Percentiles rank a stretch among this genome's conserved stretches.
phyloP scores from a whole-genome alignment of 2,329 filamentous ascomycete genomes.

The Aureobasidium pullulans region DNA sequence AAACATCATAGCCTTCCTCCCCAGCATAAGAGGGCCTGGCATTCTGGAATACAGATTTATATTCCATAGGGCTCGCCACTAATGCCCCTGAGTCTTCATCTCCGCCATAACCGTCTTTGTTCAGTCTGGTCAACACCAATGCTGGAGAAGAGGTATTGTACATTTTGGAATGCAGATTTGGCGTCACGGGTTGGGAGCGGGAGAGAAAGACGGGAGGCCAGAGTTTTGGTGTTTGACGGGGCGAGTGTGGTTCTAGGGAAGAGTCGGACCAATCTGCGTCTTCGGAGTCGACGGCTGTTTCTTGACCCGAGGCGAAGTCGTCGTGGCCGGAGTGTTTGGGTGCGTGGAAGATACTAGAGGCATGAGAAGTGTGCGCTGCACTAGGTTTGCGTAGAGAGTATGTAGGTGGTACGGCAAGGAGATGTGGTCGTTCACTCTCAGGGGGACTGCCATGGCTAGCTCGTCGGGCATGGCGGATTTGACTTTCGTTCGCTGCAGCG shows the following conservation, averaged over 20 bases:
- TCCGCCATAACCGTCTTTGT: neutral
- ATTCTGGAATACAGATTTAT: conserved; percentile 35
- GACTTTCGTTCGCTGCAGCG: neutral
- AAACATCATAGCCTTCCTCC: conserved; percentile 16
- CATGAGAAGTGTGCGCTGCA: neutral
- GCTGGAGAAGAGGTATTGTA: conserved; percentile 10
- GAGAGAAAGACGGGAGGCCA: conserved; percentile 23
- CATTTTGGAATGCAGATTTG: conserved; percentile 15
- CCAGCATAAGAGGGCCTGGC: neutral
- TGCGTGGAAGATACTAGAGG: neutral
- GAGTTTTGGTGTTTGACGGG: conserved; percentile 20
- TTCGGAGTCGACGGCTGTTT: conserved; percentile 18
- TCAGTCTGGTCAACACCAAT: conserved; percentile 9
- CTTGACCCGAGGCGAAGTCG: conserved; percentile 10
- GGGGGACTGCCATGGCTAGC: conserved; percentile 10
- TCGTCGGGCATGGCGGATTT: neutral
- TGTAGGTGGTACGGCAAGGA: neutral
- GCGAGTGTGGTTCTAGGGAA: conserved; percentile 19
- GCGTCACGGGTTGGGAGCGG: conserved; percentile 25
- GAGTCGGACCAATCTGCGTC: conserved; percentile 27
- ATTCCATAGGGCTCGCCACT: conserved; percentile 33
- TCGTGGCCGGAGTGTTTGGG: neutral
- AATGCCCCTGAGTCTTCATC: neutral
- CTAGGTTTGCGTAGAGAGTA: conserved; percentile 2
- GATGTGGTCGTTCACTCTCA: neutral